Conservation (phyloP, 768 basidiomycete genomes). For the Russula lepida region DNA sequence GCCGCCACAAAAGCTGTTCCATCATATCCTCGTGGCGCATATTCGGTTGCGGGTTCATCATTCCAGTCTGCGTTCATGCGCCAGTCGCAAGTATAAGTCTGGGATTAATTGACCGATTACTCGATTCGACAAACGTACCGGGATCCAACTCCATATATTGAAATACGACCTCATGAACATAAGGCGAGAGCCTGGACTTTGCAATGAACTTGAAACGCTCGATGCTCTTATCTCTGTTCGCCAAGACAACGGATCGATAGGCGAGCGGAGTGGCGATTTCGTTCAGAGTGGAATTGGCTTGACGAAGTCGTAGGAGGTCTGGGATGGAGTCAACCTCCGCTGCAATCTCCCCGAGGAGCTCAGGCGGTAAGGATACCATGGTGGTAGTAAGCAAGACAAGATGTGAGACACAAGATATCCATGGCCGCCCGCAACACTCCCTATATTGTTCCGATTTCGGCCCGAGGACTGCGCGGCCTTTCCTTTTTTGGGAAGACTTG, state of each 20-base stretch:
- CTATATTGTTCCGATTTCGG: neutral
- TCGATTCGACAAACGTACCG: neutral
- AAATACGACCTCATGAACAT: neutral
- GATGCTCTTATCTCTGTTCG: neutral
- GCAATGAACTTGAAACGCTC: neutral
- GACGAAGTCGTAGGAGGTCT: neutral
- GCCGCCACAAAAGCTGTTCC: neutral
- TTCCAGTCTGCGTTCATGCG: neutral
- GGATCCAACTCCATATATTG: slow-evolving; percentile 4
- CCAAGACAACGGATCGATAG: neutral
- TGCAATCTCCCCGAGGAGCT: neutral
- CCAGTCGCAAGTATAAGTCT: neutral
- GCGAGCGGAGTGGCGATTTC: slow-evolving; percentile 6
- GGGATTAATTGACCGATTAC: neutral
- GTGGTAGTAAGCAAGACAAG: neutral
- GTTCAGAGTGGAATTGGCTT: neutral
- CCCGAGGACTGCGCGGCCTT: neutral
- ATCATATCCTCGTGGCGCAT: neutral
- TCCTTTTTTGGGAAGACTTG: neutral
- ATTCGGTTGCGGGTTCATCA: neutral
- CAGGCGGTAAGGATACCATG: neutral
- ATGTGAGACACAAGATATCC: neutral
- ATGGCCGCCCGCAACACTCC: neutral
- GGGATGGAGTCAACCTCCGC: neutral
- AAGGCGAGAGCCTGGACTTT: neutral